Conservation (phyloP, 257 asterid genomes). For the Solanum chiquidenum region DNA sequence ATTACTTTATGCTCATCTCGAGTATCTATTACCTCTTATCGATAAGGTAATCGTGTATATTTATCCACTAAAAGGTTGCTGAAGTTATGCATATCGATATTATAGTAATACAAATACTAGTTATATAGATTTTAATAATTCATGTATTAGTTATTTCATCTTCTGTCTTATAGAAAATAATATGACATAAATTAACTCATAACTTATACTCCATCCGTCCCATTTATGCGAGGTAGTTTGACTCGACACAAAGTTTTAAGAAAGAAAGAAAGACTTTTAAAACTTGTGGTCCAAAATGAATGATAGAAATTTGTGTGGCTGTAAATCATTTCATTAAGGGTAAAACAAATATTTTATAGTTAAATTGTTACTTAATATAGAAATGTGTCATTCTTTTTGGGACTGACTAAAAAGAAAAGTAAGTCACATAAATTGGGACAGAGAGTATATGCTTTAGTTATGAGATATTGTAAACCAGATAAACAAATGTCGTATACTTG, state of each 20-base stretch:
- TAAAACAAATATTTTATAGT: no score
- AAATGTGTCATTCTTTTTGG: no score
- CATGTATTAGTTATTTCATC: background rate
- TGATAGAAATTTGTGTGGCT: no score
- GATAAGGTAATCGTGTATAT: background rate
- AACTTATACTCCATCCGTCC: background rate
- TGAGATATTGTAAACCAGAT: background rate
- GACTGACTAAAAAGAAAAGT: no score
- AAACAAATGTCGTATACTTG: background rate
- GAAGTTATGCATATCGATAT: background rate
- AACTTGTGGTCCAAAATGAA: no score
- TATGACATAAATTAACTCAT: background rate
- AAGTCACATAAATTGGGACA: no score
- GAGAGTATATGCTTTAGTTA: background rate
- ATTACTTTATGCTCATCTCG: background rate
- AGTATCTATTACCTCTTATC: background rate
- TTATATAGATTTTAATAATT: background rate
- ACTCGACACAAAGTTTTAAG: no score
- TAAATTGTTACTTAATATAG: no score
- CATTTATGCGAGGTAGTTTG: no score
- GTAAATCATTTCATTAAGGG: no score
- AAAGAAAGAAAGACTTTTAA: no score
- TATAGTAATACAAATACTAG: background rate
- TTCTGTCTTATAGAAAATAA: background rate
- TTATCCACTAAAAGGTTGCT: background rate